Percentiles rank a stretch among this genome's conserved stretches.
Evolutionary conservation across 305 asterid species (phyloP).

Genomic region (Solanum aculeatissimum): DNA sequence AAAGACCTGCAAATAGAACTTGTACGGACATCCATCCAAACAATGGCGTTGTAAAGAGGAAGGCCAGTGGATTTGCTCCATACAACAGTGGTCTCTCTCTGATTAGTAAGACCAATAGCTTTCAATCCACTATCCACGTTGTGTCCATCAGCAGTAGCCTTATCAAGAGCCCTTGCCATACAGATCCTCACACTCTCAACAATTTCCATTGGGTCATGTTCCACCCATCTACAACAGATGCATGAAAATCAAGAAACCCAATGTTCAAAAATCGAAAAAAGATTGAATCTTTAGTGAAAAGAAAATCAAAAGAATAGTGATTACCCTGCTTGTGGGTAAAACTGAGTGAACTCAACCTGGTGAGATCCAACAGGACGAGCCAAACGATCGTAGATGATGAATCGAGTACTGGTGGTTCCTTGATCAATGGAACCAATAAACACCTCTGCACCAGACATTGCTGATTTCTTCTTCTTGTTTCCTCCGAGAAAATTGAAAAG

Average conservation of each 20-base stretch:
- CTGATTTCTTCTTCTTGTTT: neutral
- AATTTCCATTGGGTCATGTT: conserved; percentile 93
- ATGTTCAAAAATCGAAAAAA: neutral
- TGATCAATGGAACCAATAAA: conserved; percentile 77
- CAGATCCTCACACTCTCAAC: conserved; percentile 72
- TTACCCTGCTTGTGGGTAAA: conserved; percentile 83
- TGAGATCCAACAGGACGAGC: conserved; percentile 65
- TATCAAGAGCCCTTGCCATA: conserved; percentile 71
- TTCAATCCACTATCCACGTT: conserved; percentile 74
- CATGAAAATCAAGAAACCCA: neutral
- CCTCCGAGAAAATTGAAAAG: neutral
- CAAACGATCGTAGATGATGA: conserved; percentile 61
- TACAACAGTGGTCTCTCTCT: conserved; percentile 90
- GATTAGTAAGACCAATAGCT: conserved; percentile 88
- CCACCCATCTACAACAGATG: conserved; percentile 63
- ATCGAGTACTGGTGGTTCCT: conserved; percentile 84
- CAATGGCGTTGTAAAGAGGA: conserved; percentile 90
- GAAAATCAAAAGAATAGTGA: neutral
- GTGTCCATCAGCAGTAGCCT: conserved; percentile 80
- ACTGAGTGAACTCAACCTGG: conserved; percentile 73
- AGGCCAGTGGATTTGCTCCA: conserved; percentile 93
- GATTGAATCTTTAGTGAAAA: neutral
- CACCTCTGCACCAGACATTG: conserved; percentile 42
- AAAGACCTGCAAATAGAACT: conserved; percentile 73
- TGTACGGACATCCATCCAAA: conserved; percentile 97